Conservation (phyloP, 345 rosid species). For the Hibiscus mutabilis region DNA sequence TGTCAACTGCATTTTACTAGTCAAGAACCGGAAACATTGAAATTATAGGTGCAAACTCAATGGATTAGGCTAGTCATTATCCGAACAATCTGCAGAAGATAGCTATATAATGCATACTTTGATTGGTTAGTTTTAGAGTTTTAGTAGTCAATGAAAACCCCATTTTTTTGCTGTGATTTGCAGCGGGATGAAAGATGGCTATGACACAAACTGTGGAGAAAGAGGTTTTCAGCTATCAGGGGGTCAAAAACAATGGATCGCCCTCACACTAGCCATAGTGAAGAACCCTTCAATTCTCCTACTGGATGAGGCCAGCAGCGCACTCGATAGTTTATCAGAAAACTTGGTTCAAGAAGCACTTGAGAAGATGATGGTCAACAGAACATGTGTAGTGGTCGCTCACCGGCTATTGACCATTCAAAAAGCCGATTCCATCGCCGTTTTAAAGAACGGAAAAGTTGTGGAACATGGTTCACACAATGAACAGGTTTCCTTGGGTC, state of each 20-base stretch:
- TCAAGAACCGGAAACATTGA: background rate
- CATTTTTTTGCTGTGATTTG: conserved; percentile 2
- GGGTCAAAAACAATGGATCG: conserved; percentile 72
- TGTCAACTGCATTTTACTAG: background rate
- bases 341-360: conserved; percentile 53
- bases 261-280: conserved; percentile 62
- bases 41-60: background rate
- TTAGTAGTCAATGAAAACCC: background rate
- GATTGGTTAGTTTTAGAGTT: background rate
- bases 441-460: conserved; percentile 45
- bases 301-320: conserved; percentile 75
- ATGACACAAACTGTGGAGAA: conserved; percentile 55
- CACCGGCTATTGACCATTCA: conserved; percentile 56
- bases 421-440: conserved; percentile 45
- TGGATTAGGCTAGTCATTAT: background rate
- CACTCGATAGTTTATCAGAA: conserved; percentile 56
- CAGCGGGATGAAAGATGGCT: conserved; percentile 70
- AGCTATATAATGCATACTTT: background rate
- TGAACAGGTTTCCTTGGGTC: background rate
- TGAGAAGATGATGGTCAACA: conserved; percentile 55
- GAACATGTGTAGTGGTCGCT: conserved; percentile 49
- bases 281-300: conserved; percentile 59
- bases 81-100: background rate
- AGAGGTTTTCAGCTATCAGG: conserved; percentile 64
- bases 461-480: conserved; percentile 34